Conservation (phyloP, 352 stramenopile species). For the Elongisporangium anandrum region DNA sequence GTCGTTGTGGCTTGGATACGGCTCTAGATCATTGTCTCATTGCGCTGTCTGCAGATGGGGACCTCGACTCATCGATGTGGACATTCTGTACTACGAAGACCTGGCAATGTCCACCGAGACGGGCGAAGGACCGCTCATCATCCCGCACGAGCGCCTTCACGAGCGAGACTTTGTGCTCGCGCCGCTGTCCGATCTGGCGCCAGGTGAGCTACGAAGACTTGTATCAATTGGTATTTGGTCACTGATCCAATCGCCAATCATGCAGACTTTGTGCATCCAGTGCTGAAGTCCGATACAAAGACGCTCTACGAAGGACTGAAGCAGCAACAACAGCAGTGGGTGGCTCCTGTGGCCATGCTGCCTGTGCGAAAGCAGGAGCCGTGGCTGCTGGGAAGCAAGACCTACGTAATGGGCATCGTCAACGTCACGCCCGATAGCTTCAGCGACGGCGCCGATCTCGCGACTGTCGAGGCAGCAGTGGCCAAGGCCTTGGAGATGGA, state of each 20-base stretch:
- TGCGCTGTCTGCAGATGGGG: conserved; percentile 67
- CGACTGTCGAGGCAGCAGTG: conserved; percentile 57
- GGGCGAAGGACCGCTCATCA: conserved; percentile 66
- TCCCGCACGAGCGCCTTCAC: conserved; percentile 93
- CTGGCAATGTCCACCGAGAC: conserved; percentile 65
- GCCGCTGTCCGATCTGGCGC: conserved; percentile 92
- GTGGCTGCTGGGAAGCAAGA: conserved; percentile 56
- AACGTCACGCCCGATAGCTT: conserved; percentile 99
- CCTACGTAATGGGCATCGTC: conserved; percentile 97
- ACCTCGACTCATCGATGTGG: conserved; percentile 93
- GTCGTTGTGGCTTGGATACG: not conserved
- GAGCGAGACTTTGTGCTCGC: conserved; percentile 97
- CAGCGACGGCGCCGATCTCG: conserved; percentile 62
- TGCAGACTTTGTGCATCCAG: conserved; percentile 74
- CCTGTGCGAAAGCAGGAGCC: conserved; percentile 35
- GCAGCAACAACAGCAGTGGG: conserved; percentile 16
- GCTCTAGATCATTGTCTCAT: conserved; percentile 2
- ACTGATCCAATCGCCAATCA: not conserved
- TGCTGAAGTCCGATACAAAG: conserved; percentile 59
- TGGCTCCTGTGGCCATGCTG: conserved; percentile 45
- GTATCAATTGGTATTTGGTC: not conserved
- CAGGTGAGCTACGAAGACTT: conserved; percentile 15
- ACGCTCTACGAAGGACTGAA: conserved; percentile 57
- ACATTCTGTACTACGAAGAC: conserved; percentile 93
- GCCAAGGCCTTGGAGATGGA: conserved; percentile 87